A percentile compares a stretch with the other conserved stretches of the same genome.
These are phyloP conservation scores for Daucus carota DNA, from an alignment of 129 eudicot genomes.

Conservation along the genomic window DH1_v3.0 NC_030386.2:10495501-10496000, in stretches of 20 bases:
- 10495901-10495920: constrained; percentile 36
- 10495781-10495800: constrained; percentile 70
- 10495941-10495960: not conserved
- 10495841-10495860: constrained; percentile 68
- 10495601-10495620: not conserved
- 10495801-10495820: constrained; percentile 78
- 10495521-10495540: not conserved
- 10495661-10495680: constrained; percentile 22
- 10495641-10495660: constrained; percentile 27
- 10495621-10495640: constrained; percentile 23
- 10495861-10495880: constrained; percentile 71
- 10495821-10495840: constrained; percentile 89
- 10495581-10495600: not conserved
- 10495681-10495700: constrained; percentile 66
- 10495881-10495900: constrained; percentile 98
- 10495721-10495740: constrained; percentile 37
- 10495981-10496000: not conserved
- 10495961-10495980: not conserved
- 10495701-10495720: constrained; percentile 64
- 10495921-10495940: not conserved
- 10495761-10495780: constrained; percentile 51
- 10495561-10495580: not conserved
- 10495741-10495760: constrained; percentile 69
- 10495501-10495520: not conserved
- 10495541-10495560: not conserved